Evolutionary conservation across 306 rosid species (phyloP).

Genomic region (Quercus ilex): DNA sequence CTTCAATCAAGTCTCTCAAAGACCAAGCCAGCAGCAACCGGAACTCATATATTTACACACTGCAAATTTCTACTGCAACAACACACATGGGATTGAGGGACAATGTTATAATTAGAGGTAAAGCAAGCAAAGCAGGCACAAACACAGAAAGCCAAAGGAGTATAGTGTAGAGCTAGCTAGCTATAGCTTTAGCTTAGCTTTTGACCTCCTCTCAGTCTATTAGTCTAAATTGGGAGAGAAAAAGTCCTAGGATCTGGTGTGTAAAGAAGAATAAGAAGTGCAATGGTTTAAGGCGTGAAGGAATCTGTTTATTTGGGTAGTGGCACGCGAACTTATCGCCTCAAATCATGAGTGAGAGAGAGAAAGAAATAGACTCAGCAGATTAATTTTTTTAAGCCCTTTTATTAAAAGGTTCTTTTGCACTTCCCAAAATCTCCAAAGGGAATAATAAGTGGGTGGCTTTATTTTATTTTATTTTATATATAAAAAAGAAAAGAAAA

Average conservation of each 20-base stretch:
- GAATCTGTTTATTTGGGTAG: slow-evolving; percentile 55
- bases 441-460: not conserved
- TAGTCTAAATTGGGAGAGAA: slow-evolving; percentile 25
- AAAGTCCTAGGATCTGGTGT: slow-evolving; percentile 89
- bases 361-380: not conserved
- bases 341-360: slow-evolving; percentile 61
- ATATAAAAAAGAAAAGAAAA: not conserved
- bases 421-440: slow-evolving; percentile 55
- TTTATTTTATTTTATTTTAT: not conserved
- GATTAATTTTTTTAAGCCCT: not conserved
- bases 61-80: slow-evolving; percentile 23
- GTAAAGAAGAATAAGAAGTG: slow-evolving; percentile 37
- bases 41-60: slow-evolving; percentile 23
- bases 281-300: slow-evolving; percentile 81
- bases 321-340: slow-evolving; percentile 95
- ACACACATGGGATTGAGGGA: slow-evolving; percentile 21
- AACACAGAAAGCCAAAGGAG: not conserved
- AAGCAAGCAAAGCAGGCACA: not conserved
- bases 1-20: slow-evolving; percentile 32
- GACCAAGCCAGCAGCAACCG: slow-evolving; percentile 24
- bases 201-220: slow-evolving; percentile 37
- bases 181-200: not conserved
- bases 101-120: slow-evolving; percentile 11
- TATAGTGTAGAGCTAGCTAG: not conserved
- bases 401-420: slow-evolving; percentile 33